A percentile compares a stretch with the other conserved stretches of the same genome.
These are phyloP conservation scores for Amanita rubescens DNA, from an alignment of 768 basidiomycete species.

Conservation along the genomic window DNA sequence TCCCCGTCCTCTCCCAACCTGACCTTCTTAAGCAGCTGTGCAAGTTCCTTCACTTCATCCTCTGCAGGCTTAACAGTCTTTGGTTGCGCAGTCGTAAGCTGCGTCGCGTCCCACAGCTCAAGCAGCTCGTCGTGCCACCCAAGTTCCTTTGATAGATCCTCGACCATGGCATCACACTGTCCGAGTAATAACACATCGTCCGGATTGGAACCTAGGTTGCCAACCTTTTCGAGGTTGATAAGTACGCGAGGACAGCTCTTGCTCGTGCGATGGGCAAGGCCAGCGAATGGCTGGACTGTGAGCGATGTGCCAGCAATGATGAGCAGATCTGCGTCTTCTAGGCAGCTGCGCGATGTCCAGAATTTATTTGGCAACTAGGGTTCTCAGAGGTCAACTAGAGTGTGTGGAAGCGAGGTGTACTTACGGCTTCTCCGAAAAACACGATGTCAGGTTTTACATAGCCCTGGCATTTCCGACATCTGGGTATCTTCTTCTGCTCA, in stretches of 20 bases:
- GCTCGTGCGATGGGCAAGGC: conserved; percentile 53
- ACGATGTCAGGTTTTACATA: conserved; percentile 93
- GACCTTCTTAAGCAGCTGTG: neutral
- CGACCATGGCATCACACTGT: conserved; percentile 63
- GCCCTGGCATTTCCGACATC: conserved; percentile 60
- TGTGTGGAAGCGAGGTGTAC: conserved; percentile 17
- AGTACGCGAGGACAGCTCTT: conserved; percentile 69
- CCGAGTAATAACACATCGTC: conserved; percentile 62
- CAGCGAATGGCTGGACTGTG: conserved; percentile 82
- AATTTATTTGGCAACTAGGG: conserved; percentile 69
- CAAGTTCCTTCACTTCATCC: conserved; percentile 3
- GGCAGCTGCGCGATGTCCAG: conserved; percentile 41
- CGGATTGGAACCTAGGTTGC: conserved; percentile 44
- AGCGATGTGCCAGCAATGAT: conserved; percentile 90
- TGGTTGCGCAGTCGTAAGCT: conserved; percentile 9
- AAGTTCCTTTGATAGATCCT: conserved; percentile 53
- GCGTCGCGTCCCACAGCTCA: conserved; percentile 47
- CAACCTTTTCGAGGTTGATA: conserved; percentile 81
- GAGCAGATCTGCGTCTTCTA: conserved; percentile 73
- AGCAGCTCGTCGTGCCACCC: conserved; percentile 69
- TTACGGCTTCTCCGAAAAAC: conserved; percentile 79
- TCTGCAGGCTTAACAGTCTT: conserved; percentile 7
- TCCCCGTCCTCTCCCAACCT: neutral
- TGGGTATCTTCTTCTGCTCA: conserved; percentile 54
- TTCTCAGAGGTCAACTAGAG: neutral